Conservation (phyloP, 306 rosid species). For the Cicer arietinum region DNA sequence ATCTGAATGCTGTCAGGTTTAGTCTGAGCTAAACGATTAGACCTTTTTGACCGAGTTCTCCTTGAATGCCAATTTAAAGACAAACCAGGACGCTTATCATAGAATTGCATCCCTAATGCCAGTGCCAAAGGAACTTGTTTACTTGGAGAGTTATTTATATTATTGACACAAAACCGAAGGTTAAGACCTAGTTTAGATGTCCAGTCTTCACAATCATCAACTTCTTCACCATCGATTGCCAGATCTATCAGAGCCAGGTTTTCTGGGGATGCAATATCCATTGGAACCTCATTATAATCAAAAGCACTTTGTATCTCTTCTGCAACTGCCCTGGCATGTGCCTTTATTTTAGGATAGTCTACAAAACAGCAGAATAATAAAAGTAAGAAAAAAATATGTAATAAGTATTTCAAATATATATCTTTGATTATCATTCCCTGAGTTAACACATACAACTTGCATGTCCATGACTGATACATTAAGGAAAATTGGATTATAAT, state of each 20-base stretch:
- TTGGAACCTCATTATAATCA: slow-evolving; percentile 68
- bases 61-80: slow-evolving; percentile 70
- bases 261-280: slow-evolving; percentile 78
- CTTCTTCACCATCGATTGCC: slow-evolving; percentile 78
- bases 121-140: slow-evolving; percentile 74
- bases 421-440: background rate
- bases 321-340: slow-evolving; percentile 83
- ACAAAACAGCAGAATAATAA: slow-evolving; percentile 47
- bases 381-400: slow-evolving; percentile 20
- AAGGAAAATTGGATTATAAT: background rate
- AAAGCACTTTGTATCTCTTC: slow-evolving; percentile 80
- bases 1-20: slow-evolving; percentile 53
- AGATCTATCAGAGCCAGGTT: slow-evolving; percentile 86
- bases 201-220: slow-evolving; percentile 79
- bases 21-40: slow-evolving; percentile 40
- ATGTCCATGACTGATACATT: slow-evolving; percentile 12
- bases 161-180: slow-evolving; percentile 72
- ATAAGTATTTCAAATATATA: slow-evolving; percentile 29
- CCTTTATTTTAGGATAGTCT: slow-evolving; percentile 92
- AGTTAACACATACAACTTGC: slow-evolving; percentile 27
- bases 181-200: slow-evolving; percentile 88
- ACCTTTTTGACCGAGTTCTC: slow-evolving; percentile 80
- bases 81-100: slow-evolving; percentile 50
- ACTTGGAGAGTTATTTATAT: slow-evolving; percentile 70
- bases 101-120: slow-evolving; percentile 63